A percentile compares a stretch with the other conserved stretches of the same genome.
Evolutionary conservation across 306 rosid genomes (phyloP).

Genomic region (Quercus dentata): DNA sequence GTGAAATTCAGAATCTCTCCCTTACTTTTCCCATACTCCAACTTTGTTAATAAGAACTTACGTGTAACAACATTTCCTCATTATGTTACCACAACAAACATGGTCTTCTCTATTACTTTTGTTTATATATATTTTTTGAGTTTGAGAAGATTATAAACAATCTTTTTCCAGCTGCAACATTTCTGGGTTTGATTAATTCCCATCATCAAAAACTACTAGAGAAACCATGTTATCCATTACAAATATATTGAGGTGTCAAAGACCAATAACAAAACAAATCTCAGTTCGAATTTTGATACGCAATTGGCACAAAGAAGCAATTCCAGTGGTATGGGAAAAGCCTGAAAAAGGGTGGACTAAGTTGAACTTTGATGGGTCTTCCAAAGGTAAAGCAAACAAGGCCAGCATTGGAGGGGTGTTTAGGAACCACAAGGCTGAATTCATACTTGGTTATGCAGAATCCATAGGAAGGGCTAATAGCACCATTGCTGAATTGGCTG

Average conservation of each 20-base stretch:
- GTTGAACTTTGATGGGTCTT: slow-evolving; percentile 73
- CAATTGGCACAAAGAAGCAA: slow-evolving; percentile 39
- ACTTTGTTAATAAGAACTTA: slow-evolving; percentile 32
- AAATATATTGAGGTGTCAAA: slow-evolving; percentile 37
- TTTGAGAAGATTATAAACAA: neutral
- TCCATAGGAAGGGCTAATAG: slow-evolving; percentile 63
- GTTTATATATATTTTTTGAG: neutral
- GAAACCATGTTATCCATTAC: slow-evolving; percentile 32
- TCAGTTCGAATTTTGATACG: slow-evolving; percentile 29
- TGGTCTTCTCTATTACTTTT: neutral
- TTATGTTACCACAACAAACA: slow-evolving; percentile 16
- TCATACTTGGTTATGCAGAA: slow-evolving; percentile 65
- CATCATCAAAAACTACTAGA: neutral
- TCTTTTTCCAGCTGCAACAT: neutral
- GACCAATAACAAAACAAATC: slow-evolving; percentile 16
- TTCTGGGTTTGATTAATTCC: neutral
- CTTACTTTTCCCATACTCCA: slow-evolving; percentile 55
- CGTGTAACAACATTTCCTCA: slow-evolving; percentile 34
- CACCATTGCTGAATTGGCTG: slow-evolving; percentile 52
- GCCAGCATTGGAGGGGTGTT: slow-evolving; percentile 72
- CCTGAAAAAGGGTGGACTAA: slow-evolving; percentile 71
- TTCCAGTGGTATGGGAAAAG: slow-evolving; percentile 67
- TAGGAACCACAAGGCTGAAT: slow-evolving; percentile 66
- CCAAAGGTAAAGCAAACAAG: slow-evolving; percentile 33
- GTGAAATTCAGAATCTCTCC: slow-evolving; percentile 34